Percentiles rank a stretch among this genome's conserved stretches.
These are phyloP conservation scores for Agaricus blazei DNA, from an alignment of 768 basidiomycete species.

Conservation along the genomic window DNA sequence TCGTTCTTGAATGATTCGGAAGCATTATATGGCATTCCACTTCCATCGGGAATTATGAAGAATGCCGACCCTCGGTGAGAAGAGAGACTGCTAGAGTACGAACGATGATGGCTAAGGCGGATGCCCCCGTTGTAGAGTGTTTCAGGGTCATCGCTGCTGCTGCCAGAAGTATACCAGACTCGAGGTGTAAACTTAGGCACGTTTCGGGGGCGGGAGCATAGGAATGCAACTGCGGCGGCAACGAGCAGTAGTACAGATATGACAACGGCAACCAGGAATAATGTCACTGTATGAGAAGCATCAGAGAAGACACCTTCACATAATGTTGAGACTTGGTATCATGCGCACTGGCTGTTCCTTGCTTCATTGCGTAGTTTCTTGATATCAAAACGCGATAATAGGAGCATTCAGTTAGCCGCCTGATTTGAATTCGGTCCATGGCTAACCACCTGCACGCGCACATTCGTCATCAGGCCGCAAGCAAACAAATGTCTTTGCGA, in stretches of 20 bases:
- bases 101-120: not conserved
- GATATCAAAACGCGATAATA: not conserved
- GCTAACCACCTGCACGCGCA: not conserved
- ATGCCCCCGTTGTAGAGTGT: not conserved
- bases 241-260: slow-evolving; percentile 1
- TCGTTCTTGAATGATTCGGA: slow-evolving; percentile 1
- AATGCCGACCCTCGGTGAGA: not conserved
- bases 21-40: not conserved
- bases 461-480: not conserved
- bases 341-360: slow-evolving; percentile 5
- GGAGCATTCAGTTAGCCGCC: not conserved
- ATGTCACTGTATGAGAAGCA: not conserved
- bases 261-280: slow-evolving; percentile 5
- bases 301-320: not conserved
- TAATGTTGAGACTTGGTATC: not conserved
- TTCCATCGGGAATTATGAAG: not conserved
- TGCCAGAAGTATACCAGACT: slow-evolving; percentile 7
- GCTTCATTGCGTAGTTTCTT: not conserved
- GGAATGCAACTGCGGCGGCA: not conserved
- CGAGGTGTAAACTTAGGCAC: slow-evolving; percentile 5
- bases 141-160: not conserved
- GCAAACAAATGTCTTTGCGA: not conserved
- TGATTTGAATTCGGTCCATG: not conserved
- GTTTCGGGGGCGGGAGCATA: slow-evolving; percentile 2
- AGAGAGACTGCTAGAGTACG: not conserved